Conservation (phyloP, 441 rosid genomes). For the Adansonia gregorii region DNA sequence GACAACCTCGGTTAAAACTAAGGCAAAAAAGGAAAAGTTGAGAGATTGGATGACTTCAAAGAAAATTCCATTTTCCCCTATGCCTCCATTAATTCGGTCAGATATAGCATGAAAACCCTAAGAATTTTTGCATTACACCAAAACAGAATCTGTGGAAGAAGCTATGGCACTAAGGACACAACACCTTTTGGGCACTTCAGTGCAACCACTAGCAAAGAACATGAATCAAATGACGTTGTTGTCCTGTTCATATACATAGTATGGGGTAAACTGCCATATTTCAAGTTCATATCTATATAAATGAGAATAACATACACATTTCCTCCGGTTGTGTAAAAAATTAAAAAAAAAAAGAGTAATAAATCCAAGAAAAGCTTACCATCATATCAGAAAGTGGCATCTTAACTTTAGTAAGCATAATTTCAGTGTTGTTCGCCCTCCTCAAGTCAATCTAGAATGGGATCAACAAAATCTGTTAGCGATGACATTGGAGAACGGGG, state of each 20-base stretch:
- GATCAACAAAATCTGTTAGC: not conserved
- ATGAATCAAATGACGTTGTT: not conserved
- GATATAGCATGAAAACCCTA: conserved; percentile 15
- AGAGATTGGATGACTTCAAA: not conserved
- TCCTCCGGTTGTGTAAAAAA: not conserved
- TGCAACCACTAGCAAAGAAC: not conserved
- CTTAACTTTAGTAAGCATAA: conserved; percentile 99
- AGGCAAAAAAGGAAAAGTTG: not conserved
- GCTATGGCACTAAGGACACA: conserved; percentile 2
- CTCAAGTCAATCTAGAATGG: conserved; percentile 80
- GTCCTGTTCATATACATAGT: conserved; percentile 4
- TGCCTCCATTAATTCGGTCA: not conserved
- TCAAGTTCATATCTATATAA: not conserved
- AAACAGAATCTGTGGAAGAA: not conserved
- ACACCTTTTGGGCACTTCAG: not conserved
- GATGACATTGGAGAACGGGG: not conserved
- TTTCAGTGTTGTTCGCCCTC: conserved; percentile 98
- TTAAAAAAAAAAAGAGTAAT: not conserved
- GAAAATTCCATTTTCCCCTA: not conserved
- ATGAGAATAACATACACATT: conserved; percentile 16
- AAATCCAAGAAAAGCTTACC: conserved; percentile 57
- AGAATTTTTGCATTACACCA: conserved; percentile 13
- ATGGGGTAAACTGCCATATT: conserved; percentile 9
- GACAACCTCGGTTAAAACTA: not conserved
- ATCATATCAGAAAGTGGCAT: conserved; percentile 99